Conservation (phyloP, 345 rosid genomes). For the Salix brachista region DNA sequence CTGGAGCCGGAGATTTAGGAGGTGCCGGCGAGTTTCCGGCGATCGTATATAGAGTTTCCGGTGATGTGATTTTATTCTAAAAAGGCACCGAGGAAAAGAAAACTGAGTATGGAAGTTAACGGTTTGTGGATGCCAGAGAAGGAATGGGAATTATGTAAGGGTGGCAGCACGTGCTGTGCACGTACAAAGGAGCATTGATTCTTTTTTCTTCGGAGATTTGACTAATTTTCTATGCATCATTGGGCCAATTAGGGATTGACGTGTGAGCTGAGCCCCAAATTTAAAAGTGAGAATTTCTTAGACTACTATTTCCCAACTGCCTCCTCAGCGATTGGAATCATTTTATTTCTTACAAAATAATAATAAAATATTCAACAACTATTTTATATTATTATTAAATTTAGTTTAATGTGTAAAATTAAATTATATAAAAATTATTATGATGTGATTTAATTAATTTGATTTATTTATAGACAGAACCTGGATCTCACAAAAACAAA, state of each 20-base stretch:
- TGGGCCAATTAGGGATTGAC: not conserved
- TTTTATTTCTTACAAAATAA: too few relatives aligned
- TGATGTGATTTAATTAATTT: too few relatives aligned
- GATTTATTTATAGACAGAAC: too few relatives aligned
- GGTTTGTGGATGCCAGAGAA: not conserved
- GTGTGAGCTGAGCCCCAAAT: too few relatives aligned
- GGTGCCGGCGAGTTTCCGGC: not conserved
- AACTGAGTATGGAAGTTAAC: not conserved
- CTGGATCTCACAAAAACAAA: too few relatives aligned
- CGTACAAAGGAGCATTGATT: not conserved
- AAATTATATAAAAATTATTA: too few relatives aligned
- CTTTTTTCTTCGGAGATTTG: not conserved
- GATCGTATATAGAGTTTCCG: not conserved
- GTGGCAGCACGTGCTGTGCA: conserved; percentile 10
- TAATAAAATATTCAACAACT: too few relatives aligned
- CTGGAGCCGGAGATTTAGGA: not conserved
- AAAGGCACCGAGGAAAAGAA: not conserved
- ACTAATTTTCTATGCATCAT: not conserved
- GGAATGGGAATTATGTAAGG: not conserved
- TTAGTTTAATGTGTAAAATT: too few relatives aligned
- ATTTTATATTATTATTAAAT: too few relatives aligned
- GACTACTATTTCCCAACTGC: too few relatives aligned
- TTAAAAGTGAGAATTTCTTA: too few relatives aligned
- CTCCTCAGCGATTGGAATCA: too few relatives aligned
- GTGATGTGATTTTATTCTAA: not conserved